Evolutionary conservation across 305 asterid genomes (phyloP).

Genomic region (Nicotiana rustica): DNA sequence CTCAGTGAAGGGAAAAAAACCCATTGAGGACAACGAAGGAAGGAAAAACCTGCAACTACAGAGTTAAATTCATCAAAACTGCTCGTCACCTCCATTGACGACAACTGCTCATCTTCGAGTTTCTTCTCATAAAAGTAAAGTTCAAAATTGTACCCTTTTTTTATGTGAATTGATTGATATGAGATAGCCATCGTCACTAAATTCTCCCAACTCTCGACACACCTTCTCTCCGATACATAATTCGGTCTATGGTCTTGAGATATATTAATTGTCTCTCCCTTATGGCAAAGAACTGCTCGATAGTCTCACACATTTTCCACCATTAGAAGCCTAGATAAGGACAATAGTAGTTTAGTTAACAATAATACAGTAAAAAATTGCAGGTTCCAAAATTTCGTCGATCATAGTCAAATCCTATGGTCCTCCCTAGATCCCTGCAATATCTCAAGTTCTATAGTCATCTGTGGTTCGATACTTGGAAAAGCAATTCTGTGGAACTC

Average conservation of each 20-base stretch:
- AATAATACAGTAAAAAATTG: neutral
- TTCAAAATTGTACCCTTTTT: too few species aligned
- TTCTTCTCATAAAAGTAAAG: too few species aligned
- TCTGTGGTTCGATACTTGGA: neutral
- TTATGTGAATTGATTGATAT: too few species aligned
- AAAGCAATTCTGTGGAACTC: neutral
- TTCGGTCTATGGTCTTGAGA: conserved; percentile 81
- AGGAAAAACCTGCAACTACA: too few species aligned
- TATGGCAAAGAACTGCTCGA: conserved; percentile 83
- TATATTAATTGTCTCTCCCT: conserved; percentile 78
- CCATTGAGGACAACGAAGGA: too few species aligned
- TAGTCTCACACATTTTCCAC: conserved; percentile 88
- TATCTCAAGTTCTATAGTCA: neutral
- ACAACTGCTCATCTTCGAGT: too few species aligned
- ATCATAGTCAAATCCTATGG: neutral
- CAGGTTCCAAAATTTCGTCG: neutral
- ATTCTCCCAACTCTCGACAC: conserved; percentile 81
- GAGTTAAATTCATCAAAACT: too few species aligned
- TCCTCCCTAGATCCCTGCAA: neutral
- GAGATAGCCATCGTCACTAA: conserved; percentile 70
- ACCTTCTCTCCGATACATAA: conserved; percentile 55
- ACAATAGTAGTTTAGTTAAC: neutral
- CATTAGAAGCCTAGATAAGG: conserved; percentile 64
- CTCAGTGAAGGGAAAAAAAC: too few species aligned
- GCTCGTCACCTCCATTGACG: too few species aligned